A percentile compares a stretch with the other conserved stretches of the same genome.
Evolutionary conservation across 176 grass and related monocot genomes (phyloP).

Genomic region (Elymus sibiricus): DNA sequence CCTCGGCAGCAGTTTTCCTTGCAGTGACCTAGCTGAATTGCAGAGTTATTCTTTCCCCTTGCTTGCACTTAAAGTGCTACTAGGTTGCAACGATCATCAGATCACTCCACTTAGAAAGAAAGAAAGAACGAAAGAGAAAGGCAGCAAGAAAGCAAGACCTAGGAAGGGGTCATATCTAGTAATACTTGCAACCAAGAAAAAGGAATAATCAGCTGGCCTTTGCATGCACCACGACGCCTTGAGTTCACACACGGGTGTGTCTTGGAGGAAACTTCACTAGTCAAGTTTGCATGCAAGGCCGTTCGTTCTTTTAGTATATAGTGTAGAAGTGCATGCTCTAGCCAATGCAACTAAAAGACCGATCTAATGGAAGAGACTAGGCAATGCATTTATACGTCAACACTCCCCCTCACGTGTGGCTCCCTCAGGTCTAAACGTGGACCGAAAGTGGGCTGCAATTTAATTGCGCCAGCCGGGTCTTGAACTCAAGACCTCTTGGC

Average conservation of each 20-base stretch:
- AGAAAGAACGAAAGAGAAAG: background rate
- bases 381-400: too few species aligned
- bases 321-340: too few species aligned
- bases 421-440: too few species aligned
- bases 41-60: conserved; percentile 33
- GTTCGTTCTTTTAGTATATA: background rate
- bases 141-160: conserved; percentile 10
- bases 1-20: conserved; percentile 23
- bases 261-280: conserved; percentile 3
- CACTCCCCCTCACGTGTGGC: too few species aligned
- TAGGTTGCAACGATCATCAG: conserved; percentile 1
- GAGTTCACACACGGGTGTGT: conserved; percentile 24
- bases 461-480: too few species aligned
- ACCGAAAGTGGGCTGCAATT: too few species aligned
- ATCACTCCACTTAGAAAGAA: conserved; percentile 5
- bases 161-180: conserved; percentile 26
- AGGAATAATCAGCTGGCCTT: background rate
- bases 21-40: conserved; percentile 25
- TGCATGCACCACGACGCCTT: background rate
- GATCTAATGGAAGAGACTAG: too few species aligned
- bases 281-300: background rate
- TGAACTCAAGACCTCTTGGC: too few species aligned
- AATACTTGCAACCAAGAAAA: background rate
- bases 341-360: too few species aligned
- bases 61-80: conserved; percentile 39